phyloP scores from a whole-genome alignment of 225 moss, liverwort and hornwort genomes.

The Anthoceros angustus region DNA sequence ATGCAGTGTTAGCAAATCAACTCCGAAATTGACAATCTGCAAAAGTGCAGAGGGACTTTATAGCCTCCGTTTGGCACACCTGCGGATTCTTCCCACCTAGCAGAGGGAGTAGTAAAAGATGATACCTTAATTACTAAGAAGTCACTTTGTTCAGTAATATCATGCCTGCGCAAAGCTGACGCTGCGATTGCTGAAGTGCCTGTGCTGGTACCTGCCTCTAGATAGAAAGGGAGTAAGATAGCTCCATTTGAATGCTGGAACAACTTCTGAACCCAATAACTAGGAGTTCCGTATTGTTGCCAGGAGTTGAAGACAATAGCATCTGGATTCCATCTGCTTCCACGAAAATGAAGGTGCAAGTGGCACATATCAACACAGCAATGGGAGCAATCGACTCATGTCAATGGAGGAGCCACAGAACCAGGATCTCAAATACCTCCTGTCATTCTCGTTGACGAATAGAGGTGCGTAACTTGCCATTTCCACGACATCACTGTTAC shows the following conservation, averaged over 20 bases:
- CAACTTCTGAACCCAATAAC: conserved; percentile 87
- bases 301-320: conserved; percentile 84
- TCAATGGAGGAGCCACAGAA: too few relatives aligned
- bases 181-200: conserved; percentile 30
- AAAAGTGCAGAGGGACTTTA: not conserved
- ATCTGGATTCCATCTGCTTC: conserved; percentile 56
- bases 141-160: conserved; percentile 27
- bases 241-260: conserved; percentile 67
- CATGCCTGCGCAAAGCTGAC: conserved; percentile 36
- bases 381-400: too few relatives aligned
- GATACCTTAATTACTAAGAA: conserved; percentile 51
- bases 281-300: conserved; percentile 81
- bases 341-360: conserved; percentile 12
- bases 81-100: too few relatives aligned
- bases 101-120: too few relatives aligned
- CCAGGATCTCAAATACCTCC: conserved; percentile 34
- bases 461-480: conserved; percentile 99
- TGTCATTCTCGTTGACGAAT: conserved; percentile 71
- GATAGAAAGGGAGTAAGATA: conserved; percentile 31
- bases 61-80: too few relatives aligned
- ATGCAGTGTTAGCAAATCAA: conserved; percentile 20
- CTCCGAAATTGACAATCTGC: conserved; percentile 77
- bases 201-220: conserved; percentile 24
- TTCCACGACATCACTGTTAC: conserved; percentile 64
- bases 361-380: not conserved